Conservation (phyloP, 1,284 basidiomycete species). For the Nidula niveotomentosa region DNA sequence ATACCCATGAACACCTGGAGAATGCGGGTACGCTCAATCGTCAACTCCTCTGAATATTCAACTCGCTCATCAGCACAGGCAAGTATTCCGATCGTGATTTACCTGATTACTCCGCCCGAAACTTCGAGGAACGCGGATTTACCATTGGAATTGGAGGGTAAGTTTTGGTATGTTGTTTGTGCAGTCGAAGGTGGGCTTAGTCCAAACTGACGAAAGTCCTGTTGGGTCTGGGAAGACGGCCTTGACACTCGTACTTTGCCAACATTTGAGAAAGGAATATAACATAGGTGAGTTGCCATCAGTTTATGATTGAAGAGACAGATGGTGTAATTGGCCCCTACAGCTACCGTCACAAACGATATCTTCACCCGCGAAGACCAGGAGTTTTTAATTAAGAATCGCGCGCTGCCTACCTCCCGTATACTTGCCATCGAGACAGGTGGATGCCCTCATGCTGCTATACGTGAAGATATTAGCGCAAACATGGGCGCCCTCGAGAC, state of each 20-base stretch:
- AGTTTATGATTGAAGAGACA: background rate
- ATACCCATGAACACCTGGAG: slow-evolving; percentile 90
- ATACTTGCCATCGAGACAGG: slow-evolving; percentile 98
- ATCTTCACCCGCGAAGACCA: slow-evolving; percentile 98
- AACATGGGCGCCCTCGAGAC: slow-evolving; percentile 96
- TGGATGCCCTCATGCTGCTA: slow-evolving; percentile 94
- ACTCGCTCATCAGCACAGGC: slow-evolving; percentile 43
- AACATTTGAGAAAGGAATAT: slow-evolving; percentile 76
- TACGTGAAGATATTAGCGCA: slow-evolving; percentile 96
- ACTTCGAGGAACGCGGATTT: slow-evolving; percentile 94
- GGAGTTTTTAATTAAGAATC: slow-evolving; percentile 94
- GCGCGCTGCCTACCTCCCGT: slow-evolving; percentile 81
- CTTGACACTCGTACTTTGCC: slow-evolving; percentile 90
- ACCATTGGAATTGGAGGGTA: slow-evolving; percentile 97
- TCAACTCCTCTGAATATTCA: background rate
- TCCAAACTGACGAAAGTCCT: slow-evolving; percentile 49
- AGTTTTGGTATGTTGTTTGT: slow-evolving; percentile 16
- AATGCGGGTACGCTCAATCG: slow-evolving; percentile 63
- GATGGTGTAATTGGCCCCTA: background rate
- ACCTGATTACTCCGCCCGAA: slow-evolving; percentile 82
- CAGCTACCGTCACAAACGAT: slow-evolving; percentile 94
- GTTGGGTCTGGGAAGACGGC: slow-evolving; percentile 99
- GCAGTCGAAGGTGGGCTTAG: too few species aligned
- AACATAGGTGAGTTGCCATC: slow-evolving; percentile 60
- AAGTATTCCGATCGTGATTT: slow-evolving; percentile 93